Evolutionary conservation across 1,139 yeast genomes (phyloP), one percentile per base, ranked within the genome.

Genomic region (Candida mesenterica): DNA sequence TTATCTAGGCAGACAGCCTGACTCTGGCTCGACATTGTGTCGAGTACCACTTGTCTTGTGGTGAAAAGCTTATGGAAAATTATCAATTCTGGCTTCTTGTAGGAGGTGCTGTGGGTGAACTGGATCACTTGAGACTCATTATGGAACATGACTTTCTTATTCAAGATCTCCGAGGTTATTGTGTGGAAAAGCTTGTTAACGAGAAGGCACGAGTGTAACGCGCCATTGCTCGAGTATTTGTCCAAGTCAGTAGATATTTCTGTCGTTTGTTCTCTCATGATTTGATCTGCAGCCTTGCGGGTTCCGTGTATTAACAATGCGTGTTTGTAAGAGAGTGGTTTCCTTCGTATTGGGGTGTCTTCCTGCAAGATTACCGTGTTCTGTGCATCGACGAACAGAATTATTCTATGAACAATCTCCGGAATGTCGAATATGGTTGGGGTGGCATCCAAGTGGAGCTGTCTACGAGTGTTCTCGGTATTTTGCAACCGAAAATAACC

Each of bases 401-500:
- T 50, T 12, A 89, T 84, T 40, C 70, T 67, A 44, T 71, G 61
- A 14, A 88, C 67, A 38, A 89, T 81, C 56, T 89, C 96, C 0
- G 96, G 96, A 14, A 83, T 79, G 34, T 69, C 68, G 51, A 88
- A 82, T 4, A 88, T 82, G 15, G 65, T 62, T 38, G 72, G 76
- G 14, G 15, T 8, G 17, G 9, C 15, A 7, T 15, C 14, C n/a
- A 26, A 26, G 15, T 24, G n/a, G 13, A 10, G 10, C 6, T 6
- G 27, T 24, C 6, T n/a, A n/a, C n/a, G n/a, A n/a, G n/a, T n/a
- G n/a, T n/a, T n/a, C n/a, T n/a, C n/a, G n/a, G n/a, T n/a, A n/a
- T n/a, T n/a, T n/a, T n/a, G n/a, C n/a, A n/a, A n/a, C n/a, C n/a
- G n/a, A n/a, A n/a, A n/a, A n/a, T n/a, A n/a, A n/a, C n/a, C n/a